Percentiles rank a stretch among this genome's conserved stretches.
Evolutionary conservation across 225 moss, liverwort and hornwort genomes (phyloP).

Genomic region (Anthoceros angustus): DNA sequence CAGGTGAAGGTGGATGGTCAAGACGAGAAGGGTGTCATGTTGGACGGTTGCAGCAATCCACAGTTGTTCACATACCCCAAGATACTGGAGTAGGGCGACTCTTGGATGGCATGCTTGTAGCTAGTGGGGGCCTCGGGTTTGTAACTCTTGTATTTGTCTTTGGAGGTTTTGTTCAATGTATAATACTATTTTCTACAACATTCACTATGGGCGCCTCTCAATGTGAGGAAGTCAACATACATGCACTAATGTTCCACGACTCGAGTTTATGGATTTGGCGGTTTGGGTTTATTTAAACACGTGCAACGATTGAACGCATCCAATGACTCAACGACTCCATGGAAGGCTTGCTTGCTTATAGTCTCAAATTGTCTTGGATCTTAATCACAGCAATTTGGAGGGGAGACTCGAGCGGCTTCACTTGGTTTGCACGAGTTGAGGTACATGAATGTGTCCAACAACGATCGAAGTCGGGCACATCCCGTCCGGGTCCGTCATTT

Average conservation of each 20-base stretch:
- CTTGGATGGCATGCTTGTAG: not conserved
- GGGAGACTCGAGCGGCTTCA: no score
- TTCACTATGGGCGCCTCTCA: conserved; percentile 74
- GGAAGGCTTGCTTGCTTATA: no score
- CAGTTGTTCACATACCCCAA: conserved; percentile 96
- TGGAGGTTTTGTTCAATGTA: conserved; percentile 93
- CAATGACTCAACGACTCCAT: no score
- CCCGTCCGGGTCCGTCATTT: no score
- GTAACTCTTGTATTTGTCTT: not conserved
- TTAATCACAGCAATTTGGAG: no score
- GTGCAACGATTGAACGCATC: no score
- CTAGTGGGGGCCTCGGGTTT: not conserved
- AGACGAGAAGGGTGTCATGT: conserved; percentile 77
- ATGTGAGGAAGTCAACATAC: conserved; percentile 52
- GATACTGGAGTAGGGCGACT: conserved; percentile 39
- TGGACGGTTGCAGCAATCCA: conserved; percentile 74
- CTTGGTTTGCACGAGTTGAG: no score
- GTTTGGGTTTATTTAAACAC: no score
- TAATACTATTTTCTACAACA: conserved; percentile 90
- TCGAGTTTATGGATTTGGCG: no score
- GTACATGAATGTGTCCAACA: no score
- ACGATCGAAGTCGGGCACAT: no score
- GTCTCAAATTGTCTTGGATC: no score
- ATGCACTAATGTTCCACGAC: not conserved
- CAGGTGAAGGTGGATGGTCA: conserved; percentile 91